A percentile compares a stretch with the other conserved stretches of the same genome.
Conservation (phyloP, 139 green algal genomes). For the Chlorella sp. region DNA sequence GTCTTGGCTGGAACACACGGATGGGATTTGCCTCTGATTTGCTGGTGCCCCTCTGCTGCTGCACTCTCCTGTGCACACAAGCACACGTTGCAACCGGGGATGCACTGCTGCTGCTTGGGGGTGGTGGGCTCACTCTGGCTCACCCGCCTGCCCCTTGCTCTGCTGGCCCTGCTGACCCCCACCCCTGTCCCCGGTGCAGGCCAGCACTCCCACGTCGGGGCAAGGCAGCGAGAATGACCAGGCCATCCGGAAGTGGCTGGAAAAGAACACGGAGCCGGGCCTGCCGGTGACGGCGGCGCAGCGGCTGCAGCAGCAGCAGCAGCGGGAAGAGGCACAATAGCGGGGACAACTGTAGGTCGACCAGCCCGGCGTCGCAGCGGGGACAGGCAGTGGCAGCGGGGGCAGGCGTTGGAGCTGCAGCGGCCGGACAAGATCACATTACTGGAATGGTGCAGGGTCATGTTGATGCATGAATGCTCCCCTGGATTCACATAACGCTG, state of each 20-base stretch:
- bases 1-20: neutral
- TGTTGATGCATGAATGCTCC: too few species aligned
- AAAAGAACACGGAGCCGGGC: neutral
- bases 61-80: neutral
- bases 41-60: neutral
- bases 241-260: constrained; percentile 35
- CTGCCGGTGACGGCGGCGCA: neutral
- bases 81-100: neutral
- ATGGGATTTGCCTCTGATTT: neutral
- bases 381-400: too few species aligned
- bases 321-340: neutral
- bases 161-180: too few species aligned
- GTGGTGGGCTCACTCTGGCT: neutral
- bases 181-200: neutral
- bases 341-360: neutral
- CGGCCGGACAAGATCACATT: too few species aligned
- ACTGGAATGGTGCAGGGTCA: too few species aligned
- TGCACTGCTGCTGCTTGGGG: neutral
- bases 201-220: neutral
- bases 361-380: too few species aligned
- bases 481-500: too few species aligned
- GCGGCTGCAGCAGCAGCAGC: neutral
- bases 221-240: constrained; percentile 9
- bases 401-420: too few species aligned
- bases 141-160: too few species aligned